Evolutionary conservation across 1,284 basidiomycete genomes (phyloP), one percentile per base, ranked within the genome.

Genomic region (Paramarasmius palmivorus): DNA sequence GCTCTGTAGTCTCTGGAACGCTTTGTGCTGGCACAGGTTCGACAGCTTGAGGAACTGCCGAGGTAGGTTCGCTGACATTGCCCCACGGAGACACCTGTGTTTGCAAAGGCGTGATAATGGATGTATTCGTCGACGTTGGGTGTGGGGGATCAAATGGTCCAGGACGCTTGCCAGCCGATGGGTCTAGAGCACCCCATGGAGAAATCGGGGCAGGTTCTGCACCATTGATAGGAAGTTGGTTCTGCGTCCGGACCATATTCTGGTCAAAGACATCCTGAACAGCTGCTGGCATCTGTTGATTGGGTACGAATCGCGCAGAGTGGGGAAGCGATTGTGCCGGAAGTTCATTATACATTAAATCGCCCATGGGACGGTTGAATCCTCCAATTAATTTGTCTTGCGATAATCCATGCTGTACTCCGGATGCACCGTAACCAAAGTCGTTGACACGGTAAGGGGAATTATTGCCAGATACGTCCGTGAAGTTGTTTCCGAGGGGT

Each of bases 101-200:
- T 19, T 66, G 61, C 46, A 65, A 57, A 17, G 65, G 36, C 26
- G 69, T 60, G 48, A 59, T 59, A 40, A 56, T 55, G 36, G 59
- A 44, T 7, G 63, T 70, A 38, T 66, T 68, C 25, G 48, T 36
- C 12, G 63, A 60, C 40, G 64, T 69, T 32, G 73, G 68, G 48
- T 70, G 72, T 14, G 56, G 52, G 5, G 57, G 56, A 52, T 79
- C 79, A 58, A 78, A 78, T 1, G 76, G 75, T 35, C 70, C 73
- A 23, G 69, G 68, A 29, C 76, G 75, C 58, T 73, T 75, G 22
- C 61, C 58, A 53, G 66, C 51, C 62, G 67, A 58, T 55, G 60
- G 55, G 22, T 73, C 70, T 40, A 64, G 38, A 46, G 62, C 57
- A 64, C 73, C 73, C 54, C 73, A 73, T 17, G 73, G 69, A 15